Evolutionary conservation across 768 basidiomycete species (phyloP).

Genomic region (Trichaptum fuscoviolaceum): DNA sequence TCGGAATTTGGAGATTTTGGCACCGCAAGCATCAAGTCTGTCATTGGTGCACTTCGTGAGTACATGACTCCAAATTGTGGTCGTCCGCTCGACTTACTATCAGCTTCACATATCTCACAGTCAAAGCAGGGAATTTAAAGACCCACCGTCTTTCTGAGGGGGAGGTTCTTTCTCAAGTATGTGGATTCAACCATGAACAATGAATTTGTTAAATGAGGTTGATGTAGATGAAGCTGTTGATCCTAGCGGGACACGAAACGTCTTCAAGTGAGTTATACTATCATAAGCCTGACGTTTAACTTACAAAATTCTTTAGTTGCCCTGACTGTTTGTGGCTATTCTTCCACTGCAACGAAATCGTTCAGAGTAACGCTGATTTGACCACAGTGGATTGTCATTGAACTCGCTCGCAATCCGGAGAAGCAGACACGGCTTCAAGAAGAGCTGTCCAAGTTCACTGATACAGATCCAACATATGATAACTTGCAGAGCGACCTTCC

Average conservation of each 20-base stretch:
- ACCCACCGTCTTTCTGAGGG: constrained; percentile 19
- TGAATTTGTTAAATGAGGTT: constrained; percentile 31
- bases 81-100: not conserved
- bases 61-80: not conserved
- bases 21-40: constrained; percentile 26
- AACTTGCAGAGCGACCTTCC: constrained; percentile 62
- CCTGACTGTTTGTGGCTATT: constrained; percentile 17
- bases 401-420: constrained; percentile 40
- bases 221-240: constrained; percentile 57
- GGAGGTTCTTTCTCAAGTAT: constrained; percentile 28
- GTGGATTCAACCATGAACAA: not conserved
- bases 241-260: constrained; percentile 59
- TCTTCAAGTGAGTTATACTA: constrained; percentile 36
- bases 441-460: constrained; percentile 32
- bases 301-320: constrained; percentile 16
- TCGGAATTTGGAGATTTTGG: constrained; percentile 21
- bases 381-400: constrained; percentile 23
- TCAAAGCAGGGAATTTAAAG: constrained; percentile 22
- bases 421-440: constrained; percentile 40
- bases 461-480: constrained; percentile 57
- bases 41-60: constrained; percentile 21
- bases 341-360: not conserved
- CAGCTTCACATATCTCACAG: constrained; percentile 11
- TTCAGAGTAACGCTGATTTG: constrained; percentile 38
- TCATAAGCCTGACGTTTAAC: constrained; percentile 25